phyloP scores from a whole-genome alignment of 1,139 yeast genomes.

The Hemisphaericaspora xylanilytica region DNA sequence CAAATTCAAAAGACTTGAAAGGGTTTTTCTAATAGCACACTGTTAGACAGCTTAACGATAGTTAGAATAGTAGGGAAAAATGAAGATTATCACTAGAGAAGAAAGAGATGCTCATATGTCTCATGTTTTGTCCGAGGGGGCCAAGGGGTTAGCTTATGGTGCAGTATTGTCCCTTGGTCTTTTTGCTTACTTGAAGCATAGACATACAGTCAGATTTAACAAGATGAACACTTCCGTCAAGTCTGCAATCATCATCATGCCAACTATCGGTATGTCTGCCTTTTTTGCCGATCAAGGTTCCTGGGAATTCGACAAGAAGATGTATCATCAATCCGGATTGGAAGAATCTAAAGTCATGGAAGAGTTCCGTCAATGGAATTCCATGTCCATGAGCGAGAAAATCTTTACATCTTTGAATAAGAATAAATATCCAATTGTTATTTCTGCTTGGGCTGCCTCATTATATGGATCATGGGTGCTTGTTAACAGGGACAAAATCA shows the following conservation, averaged over 20 bases:
- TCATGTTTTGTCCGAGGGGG: slow-evolving; percentile 37
- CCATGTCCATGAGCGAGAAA: slow-evolving; percentile 45
- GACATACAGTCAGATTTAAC: slow-evolving; percentile 34
- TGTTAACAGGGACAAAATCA: slow-evolving; percentile 72
- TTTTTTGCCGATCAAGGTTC: slow-evolving; percentile 51
- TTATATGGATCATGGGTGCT: slow-evolving; percentile 79
- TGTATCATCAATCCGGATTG: slow-evolving; percentile 34
- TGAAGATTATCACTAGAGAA: slow-evolving; percentile 41
- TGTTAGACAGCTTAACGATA: too few species aligned
- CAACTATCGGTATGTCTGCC: slow-evolving; percentile 39
- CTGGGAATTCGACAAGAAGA: slow-evolving; percentile 43
- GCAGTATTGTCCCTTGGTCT: slow-evolving; percentile 33
- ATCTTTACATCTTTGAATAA: slow-evolving; percentile 44
- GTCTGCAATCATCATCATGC: slow-evolving; percentile 40
- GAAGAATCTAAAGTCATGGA: slow-evolving; percentile 35
- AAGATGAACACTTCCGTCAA: slow-evolving; percentile 41
- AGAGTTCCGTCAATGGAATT: slow-evolving; percentile 52
- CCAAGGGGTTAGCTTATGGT: slow-evolving; percentile 42
- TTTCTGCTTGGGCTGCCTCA: slow-evolving; percentile 83
- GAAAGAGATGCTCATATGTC: slow-evolving; percentile 44
- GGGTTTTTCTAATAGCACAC: too few species aligned
- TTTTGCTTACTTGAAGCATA: slow-evolving; percentile 31
- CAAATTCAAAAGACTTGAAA: too few species aligned
- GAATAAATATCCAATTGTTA: slow-evolving; percentile 73
- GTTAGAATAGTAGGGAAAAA: too few species aligned